Percentiles rank a stretch among this genome's conserved stretches.
Conservation (phyloP, 805 yeast species). For the Starmerella tilneyi region DNA sequence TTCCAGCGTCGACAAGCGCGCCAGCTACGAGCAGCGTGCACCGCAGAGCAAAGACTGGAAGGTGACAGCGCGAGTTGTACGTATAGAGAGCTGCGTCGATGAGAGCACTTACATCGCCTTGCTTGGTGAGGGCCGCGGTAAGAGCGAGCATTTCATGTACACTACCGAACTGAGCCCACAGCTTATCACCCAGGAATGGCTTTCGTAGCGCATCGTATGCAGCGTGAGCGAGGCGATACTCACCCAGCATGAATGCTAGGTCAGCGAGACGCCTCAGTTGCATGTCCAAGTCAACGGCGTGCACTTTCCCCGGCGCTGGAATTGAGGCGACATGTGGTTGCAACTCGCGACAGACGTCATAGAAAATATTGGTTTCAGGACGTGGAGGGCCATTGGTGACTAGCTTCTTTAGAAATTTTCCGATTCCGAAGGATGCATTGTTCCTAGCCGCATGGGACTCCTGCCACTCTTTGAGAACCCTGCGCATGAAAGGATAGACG, state of each 20-base stretch:
- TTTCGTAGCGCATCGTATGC: constrained; percentile 74
- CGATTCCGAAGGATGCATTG: constrained; percentile 15
- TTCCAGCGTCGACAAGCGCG: constrained; percentile 39
- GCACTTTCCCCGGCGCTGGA: constrained; percentile 16
- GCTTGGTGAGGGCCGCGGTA: constrained; percentile 48
- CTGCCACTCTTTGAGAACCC: constrained; percentile 63
- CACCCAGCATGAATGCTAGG: constrained; percentile 84
- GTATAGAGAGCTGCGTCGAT: constrained; percentile 67
- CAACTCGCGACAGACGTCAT: constrained; percentile 17
- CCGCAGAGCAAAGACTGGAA: constrained; percentile 61
- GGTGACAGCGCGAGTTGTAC: constrained; percentile 57
- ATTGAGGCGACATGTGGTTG: constrained; percentile 23
- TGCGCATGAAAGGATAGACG: constrained; percentile 76
- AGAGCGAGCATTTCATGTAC: constrained; percentile 81
- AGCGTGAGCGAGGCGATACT: constrained; percentile 71
- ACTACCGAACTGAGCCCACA: constrained; percentile 72
- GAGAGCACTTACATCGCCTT: constrained; percentile 33
- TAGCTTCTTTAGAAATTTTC: constrained; percentile 19
- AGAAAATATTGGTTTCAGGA: constrained; percentile 20
- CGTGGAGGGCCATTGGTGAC: constrained; percentile 21
- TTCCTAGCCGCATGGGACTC: not conserved
- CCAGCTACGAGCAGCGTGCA: constrained; percentile 60
- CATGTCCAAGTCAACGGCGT: constrained; percentile 40
- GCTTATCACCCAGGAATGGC: constrained; percentile 66
- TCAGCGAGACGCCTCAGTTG: constrained; percentile 76